These are phyloP conservation scores for Parasitella parasitica DNA, from an alignment of 371 early-diverging fungal species.

Conservation along the genomic window DNA sequence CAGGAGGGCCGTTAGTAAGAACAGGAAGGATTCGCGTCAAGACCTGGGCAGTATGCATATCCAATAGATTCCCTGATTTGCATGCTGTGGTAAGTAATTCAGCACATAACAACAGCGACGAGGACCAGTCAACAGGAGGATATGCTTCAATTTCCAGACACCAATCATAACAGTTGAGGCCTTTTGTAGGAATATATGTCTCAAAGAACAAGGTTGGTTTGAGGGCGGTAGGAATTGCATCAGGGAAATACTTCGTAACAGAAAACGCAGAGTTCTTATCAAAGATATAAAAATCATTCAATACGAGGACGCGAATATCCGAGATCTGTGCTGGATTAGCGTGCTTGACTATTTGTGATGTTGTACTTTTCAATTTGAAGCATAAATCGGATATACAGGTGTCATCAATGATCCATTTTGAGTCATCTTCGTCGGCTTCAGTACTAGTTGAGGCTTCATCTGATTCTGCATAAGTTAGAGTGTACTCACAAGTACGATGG, in stretches of 20 bases:
- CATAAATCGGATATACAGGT: conserved; percentile 13
- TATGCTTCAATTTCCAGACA: conserved; percentile 9
- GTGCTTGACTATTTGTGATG: not conserved
- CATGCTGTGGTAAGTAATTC: conserved; percentile 7
- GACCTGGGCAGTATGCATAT: conserved; percentile 15
- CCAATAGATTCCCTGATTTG: conserved; percentile 8
- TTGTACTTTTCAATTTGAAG: not conserved
- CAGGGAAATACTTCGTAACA: too few relatives aligned
- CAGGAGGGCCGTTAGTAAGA: conserved; percentile 14
- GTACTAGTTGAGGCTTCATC: not conserved
- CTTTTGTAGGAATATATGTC: too few relatives aligned
- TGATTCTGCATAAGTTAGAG: conserved; percentile 1
- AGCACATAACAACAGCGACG: not conserved
- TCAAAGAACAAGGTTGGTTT: too few relatives aligned
- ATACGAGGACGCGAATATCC: conserved; percentile 8
- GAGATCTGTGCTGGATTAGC: not conserved
- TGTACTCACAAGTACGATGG: conserved; percentile 14
- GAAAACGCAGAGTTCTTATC: conserved; percentile 1
- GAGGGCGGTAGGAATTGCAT: too few relatives aligned
- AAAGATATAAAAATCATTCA: conserved; percentile 14
- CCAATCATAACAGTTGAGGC: not conserved
- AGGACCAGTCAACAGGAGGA: conserved; percentile 5
- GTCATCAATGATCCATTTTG: conserved; percentile 1
- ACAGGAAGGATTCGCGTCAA: conserved; percentile 16
- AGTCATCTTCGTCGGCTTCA: not conserved